Conservation (phyloP, 2,329 filamentous ascomycete species). For the Aspergillus hortae region DNA sequence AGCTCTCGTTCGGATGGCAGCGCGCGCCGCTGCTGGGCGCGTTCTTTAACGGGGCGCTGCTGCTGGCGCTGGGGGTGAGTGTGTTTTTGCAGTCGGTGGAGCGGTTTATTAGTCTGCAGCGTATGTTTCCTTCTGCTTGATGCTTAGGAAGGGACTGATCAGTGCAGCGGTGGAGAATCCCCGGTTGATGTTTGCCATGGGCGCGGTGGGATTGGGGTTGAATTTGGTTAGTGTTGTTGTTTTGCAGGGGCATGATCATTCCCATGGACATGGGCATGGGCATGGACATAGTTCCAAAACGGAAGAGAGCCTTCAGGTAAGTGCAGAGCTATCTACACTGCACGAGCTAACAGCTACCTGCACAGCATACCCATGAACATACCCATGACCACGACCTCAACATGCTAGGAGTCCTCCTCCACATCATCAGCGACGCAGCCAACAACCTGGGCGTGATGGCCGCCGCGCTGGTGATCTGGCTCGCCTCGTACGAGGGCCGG, state of each 20-base stretch:
- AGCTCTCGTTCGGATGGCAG: slow-evolving; percentile 72
- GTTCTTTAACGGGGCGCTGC: slow-evolving; percentile 77
- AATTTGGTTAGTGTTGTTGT: slow-evolving; percentile 66
- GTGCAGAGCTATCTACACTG: too few species aligned
- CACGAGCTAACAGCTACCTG: too few species aligned
- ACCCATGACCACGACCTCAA: slow-evolving; percentile 56
- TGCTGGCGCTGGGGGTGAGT: slow-evolving; percentile 67
- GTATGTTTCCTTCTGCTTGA: slow-evolving; percentile 15
- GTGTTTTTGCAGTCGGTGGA: slow-evolving; percentile 72
- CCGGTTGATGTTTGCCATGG: slow-evolving; percentile 65
- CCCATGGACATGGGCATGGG: slow-evolving; percentile 7
- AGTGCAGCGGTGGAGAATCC: slow-evolving; percentile 60
- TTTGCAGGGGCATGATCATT: slow-evolving; percentile 46
- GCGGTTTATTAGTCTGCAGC: slow-evolving; percentile 40
- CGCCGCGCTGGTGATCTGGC: slow-evolving; percentile 65
- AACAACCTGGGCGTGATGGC: slow-evolving; percentile 73
- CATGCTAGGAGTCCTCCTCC: slow-evolving; percentile 66
- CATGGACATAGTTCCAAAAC: neutral
- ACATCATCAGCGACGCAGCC: slow-evolving; percentile 66
- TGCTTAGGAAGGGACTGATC: neutral
- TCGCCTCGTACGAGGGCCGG: slow-evolving; percentile 50
- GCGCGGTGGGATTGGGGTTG: slow-evolving; percentile 61
- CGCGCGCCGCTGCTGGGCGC: slow-evolving; percentile 69
- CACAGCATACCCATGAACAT: slow-evolving; percentile 16
- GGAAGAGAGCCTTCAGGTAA: too few species aligned